Conservation (phyloP, 257 asterid genomes). For the Echium plantagineum region DNA sequence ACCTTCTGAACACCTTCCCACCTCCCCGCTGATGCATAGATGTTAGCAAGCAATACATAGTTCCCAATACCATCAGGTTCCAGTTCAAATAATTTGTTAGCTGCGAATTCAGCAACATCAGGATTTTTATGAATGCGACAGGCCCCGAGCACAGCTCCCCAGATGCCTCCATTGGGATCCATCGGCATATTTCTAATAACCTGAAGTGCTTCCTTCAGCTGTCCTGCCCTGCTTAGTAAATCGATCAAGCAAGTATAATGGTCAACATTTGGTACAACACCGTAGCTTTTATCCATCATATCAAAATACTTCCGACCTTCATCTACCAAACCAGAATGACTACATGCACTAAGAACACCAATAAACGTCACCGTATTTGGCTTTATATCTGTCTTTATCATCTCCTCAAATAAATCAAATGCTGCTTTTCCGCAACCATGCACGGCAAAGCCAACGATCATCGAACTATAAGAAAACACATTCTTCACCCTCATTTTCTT, state of each 20-base stretch:
- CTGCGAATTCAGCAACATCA: slow-evolving; percentile 69
- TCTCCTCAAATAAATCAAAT: slow-evolving; percentile 46
- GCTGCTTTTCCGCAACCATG: slow-evolving; percentile 61
- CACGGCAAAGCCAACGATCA: slow-evolving; percentile 66
- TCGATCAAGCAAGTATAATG: slow-evolving; percentile 75
- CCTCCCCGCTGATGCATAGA: slow-evolving; percentile 55
- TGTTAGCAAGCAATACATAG: slow-evolving; percentile 54
- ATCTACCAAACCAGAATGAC: slow-evolving; percentile 66
- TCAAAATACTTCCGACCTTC: slow-evolving; percentile 39
- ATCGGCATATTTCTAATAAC: slow-evolving; percentile 50
- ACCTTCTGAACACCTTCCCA: slow-evolving; percentile 60
- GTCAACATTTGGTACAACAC: slow-evolving; percentile 34
- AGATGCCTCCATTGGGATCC: slow-evolving; percentile 50
- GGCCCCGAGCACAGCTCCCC: slow-evolving; percentile 90
- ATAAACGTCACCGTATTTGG: slow-evolving; percentile 68
- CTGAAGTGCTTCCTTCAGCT: slow-evolving; percentile 41
- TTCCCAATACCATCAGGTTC: slow-evolving; percentile 64
- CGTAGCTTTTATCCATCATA: slow-evolving; percentile 40
- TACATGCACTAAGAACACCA: slow-evolving; percentile 70
- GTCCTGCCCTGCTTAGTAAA: slow-evolving; percentile 55
- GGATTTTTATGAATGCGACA: slow-evolving; percentile 45
- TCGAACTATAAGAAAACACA: slow-evolving; percentile 61
- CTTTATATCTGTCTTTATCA: slow-evolving; percentile 43
- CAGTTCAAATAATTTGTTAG: slow-evolving; percentile 44
- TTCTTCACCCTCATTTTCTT: slow-evolving; percentile 27